phyloP scores from a whole-genome alignment of 2,329 filamentous ascomycete genomes.

The Didymella exigua region DNA sequence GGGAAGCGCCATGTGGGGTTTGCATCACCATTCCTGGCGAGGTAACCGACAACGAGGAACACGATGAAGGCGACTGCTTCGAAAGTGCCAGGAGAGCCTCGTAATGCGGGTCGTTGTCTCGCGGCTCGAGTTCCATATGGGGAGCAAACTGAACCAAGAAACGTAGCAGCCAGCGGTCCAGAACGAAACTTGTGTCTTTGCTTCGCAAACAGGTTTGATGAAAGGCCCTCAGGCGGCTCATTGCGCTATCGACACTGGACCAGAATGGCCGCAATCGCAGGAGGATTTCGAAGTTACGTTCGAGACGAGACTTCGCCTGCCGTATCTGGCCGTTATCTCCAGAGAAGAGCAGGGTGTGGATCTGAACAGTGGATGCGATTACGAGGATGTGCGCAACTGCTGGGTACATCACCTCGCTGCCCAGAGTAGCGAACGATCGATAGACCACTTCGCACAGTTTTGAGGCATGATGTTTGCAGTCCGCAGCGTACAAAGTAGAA shows the following conservation, averaged over 20 bases:
- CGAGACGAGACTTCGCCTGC: slow-evolving; percentile 28
- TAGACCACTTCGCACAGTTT: slow-evolving; percentile 32
- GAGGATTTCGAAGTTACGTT: slow-evolving; percentile 34
- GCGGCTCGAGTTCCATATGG: slow-evolving; percentile 34
- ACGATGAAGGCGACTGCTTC: slow-evolving; percentile 32
- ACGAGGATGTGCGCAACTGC: slow-evolving; percentile 33
- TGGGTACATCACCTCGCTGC: slow-evolving; percentile 31
- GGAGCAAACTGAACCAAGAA: slow-evolving; percentile 35
- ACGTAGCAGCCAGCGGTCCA: slow-evolving; percentile 32
- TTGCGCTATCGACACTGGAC: slow-evolving; percentile 32
- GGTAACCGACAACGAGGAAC: slow-evolving; percentile 25
- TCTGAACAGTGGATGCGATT: slow-evolving; percentile 32
- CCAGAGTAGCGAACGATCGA: slow-evolving; percentile 25
- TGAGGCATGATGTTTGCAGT: slow-evolving; percentile 31
- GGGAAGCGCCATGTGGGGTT: slow-evolving; percentile 14
- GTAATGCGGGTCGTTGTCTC: slow-evolving; percentile 34
- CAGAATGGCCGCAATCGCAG: slow-evolving; percentile 29
- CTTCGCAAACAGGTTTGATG: slow-evolving; percentile 34
- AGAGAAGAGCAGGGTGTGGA: slow-evolving; percentile 32
- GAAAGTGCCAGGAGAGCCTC: slow-evolving; percentile 30
- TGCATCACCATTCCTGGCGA: slow-evolving; percentile 13
- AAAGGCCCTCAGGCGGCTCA: slow-evolving; percentile 33
- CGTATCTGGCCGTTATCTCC: slow-evolving; percentile 28
- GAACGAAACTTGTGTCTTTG: slow-evolving; percentile 35
- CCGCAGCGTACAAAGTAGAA: slow-evolving; percentile 26